Percentiles rank a stretch among this genome's conserved stretches.
These are phyloP conservation scores for Hymenoscyphus linearis DNA, from an alignment of 2,329 filamentous ascomycete genomes.

Conservation along the genomic window DNA sequence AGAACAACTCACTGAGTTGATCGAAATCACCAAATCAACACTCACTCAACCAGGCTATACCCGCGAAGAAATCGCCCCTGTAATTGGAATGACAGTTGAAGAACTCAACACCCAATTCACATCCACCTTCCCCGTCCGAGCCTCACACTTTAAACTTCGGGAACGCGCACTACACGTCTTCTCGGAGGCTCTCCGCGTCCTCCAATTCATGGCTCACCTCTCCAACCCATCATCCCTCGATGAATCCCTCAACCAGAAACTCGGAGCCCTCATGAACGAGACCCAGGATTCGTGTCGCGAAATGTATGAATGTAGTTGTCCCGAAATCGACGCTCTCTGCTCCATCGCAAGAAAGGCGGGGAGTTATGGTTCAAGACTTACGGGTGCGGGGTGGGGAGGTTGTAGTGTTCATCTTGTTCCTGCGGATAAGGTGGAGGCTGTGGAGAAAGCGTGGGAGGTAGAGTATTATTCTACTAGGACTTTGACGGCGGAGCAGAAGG, in stretches of 20 bases:
- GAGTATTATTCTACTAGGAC: constrained; percentile 74
- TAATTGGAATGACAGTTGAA: constrained; percentile 62
- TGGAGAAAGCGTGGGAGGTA: constrained; percentile 70
- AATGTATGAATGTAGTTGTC: constrained; percentile 85
- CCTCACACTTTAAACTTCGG: constrained; percentile 79
- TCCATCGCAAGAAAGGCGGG: constrained; percentile 71
- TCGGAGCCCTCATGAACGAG: constrained; percentile 81
- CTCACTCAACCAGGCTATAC: constrained; percentile 82
- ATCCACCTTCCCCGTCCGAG: constrained; percentile 82
- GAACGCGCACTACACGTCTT: constrained; percentile 90
- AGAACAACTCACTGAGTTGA: constrained; percentile 68
- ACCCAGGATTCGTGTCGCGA: constrained; percentile 86
- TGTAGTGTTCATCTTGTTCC: constrained; percentile 93
- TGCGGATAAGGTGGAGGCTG: constrained; percentile 70
- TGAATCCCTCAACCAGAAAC: constrained; percentile 55
- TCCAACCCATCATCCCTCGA: constrained; percentile 50
- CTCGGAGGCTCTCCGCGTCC: constrained; percentile 78
- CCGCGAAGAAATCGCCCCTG: constrained; percentile 71
- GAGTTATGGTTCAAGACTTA: constrained; percentile 78
- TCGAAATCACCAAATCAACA: constrained; percentile 64
- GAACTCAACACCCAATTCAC: constrained; percentile 76
- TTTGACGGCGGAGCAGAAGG: constrained; percentile 64
- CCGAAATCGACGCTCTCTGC: constrained; percentile 88
- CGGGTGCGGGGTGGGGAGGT: constrained; percentile 94
- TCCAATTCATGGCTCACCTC: constrained; percentile 77